These are phyloP conservation scores for Fraxinus platypoda DNA, from an alignment of 305 asterid genomes.

Conservation along the genomic window DNA sequence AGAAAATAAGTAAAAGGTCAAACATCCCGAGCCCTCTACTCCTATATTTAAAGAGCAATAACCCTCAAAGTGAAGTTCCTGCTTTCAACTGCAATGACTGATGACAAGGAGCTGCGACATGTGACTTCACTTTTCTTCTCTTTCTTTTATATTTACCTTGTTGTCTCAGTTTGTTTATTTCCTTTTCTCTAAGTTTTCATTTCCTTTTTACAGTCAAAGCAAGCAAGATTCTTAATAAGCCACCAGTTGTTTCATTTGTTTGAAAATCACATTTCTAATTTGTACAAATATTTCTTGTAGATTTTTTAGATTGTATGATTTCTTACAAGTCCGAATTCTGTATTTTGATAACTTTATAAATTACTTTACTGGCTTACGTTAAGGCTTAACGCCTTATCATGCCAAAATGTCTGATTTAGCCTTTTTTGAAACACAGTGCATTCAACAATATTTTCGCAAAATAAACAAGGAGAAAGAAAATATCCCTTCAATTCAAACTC, in stretches of 20 bases:
- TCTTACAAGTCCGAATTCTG: background rate
- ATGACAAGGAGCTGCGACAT: background rate
- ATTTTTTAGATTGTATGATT: background rate
- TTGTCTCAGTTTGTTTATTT: background rate
- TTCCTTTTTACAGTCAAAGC: background rate
- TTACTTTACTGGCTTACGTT: background rate
- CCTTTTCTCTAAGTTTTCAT: background rate
- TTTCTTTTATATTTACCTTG: background rate
- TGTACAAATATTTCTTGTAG: background rate
- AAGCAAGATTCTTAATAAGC: background rate
- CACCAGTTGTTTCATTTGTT: background rate
- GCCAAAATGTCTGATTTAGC: background rate
- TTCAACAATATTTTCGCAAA: conserved; percentile 3
- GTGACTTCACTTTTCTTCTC: background rate
- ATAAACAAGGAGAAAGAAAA: background rate
- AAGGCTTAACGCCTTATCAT: background rate
- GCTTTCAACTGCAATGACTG: background rate
- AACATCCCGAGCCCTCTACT: background rate
- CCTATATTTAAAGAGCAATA: background rate
- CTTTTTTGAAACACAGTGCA: background rate
- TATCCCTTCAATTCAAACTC: conserved; percentile 2
- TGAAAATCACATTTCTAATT: background rate
- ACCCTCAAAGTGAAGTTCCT: background rate
- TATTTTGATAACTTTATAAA: background rate
- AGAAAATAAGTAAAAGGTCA: background rate